Evolutionary conservation across 441 rosid species (phyloP), one percentile per base, ranked within the genome.

Genomic region (Adansonia rubrostipa): DNA sequence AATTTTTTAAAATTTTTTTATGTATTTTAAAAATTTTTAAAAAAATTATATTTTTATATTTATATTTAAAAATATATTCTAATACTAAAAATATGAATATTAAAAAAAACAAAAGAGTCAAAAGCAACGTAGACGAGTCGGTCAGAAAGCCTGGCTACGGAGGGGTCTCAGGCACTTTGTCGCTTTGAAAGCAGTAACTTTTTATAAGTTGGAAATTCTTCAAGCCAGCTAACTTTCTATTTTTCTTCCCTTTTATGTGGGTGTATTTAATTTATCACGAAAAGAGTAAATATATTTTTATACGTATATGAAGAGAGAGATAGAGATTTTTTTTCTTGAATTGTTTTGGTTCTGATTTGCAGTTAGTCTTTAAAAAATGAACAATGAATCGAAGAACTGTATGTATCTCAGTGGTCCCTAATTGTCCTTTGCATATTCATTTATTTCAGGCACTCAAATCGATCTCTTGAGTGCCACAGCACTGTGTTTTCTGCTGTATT

Each of bases 341-440:
- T 5, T 66, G 9, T 36, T 77, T 56, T 77, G 65, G 42, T 13
- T 40, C 10, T 73, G 68, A 20, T 45, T 11, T 9, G 9, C 22
- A 56, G 11, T 33, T 13, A 10, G 56, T 57, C 62, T 19, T 42
- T 65, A 24, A 65, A 15, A 13, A 14, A 24, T 57, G 4, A 17
- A 57, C 20, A 17, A 20, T 20, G 33, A 20, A 19, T 57, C 40
- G 0, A 40, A 24, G 28, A 24, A 24, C 28, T 24, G 28, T 40
- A 10, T 36, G 9, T n/a, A 48, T 50, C 42, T 17, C 20, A 47
- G 67, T 58, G 80, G 75, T 60, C 75, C 80, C 50, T 45, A 4
- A 8, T 74, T 24, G 28, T 58, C 61, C 77, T 11, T 56, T 60
- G 10, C 40, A 48, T 48, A 9, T 48, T 60, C 13, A 24, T n/a